phyloP scores from a whole-genome alignment of 257 asterid genomes.

The Gynochthodes officinalis region DNA sequence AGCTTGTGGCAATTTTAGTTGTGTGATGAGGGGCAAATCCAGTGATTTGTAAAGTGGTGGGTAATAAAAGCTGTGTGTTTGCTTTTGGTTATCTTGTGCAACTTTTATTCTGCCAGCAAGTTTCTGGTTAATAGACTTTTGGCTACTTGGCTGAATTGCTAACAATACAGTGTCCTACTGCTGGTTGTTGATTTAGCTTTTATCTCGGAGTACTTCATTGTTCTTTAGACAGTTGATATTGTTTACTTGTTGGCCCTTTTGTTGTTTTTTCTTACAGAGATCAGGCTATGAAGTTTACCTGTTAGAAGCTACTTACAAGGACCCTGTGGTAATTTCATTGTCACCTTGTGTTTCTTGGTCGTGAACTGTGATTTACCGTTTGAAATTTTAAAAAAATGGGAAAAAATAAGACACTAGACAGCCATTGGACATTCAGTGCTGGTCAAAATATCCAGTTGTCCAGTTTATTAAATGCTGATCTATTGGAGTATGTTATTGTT shows the following conservation, averaged over 20 bases:
- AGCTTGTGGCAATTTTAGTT: no score
- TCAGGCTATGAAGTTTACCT: constrained; percentile 95
- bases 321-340: constrained; percentile 71
- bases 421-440: not conserved
- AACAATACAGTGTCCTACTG: not conserved
- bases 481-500: not conserved
- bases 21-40: not conserved
- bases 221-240: constrained; percentile 12
- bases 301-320: constrained; percentile 92
- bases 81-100: not conserved
- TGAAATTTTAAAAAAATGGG: not conserved
- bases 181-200: constrained; percentile 16
- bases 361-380: not conserved
- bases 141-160: not conserved
- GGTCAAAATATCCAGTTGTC: not conserved
- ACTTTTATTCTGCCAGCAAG: not conserved
- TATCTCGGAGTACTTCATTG: constrained; percentile 9
- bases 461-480: not conserved
- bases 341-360: constrained; percentile 9
- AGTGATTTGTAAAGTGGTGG: not conserved
- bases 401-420: not conserved
- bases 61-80: not conserved
- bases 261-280: constrained; percentile 56
- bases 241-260: constrained; percentile 21
- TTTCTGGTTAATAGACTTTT: not conserved